Conservation (phyloP, 208 protist genomes). For the Trypanosoma rangeli region DNA sequence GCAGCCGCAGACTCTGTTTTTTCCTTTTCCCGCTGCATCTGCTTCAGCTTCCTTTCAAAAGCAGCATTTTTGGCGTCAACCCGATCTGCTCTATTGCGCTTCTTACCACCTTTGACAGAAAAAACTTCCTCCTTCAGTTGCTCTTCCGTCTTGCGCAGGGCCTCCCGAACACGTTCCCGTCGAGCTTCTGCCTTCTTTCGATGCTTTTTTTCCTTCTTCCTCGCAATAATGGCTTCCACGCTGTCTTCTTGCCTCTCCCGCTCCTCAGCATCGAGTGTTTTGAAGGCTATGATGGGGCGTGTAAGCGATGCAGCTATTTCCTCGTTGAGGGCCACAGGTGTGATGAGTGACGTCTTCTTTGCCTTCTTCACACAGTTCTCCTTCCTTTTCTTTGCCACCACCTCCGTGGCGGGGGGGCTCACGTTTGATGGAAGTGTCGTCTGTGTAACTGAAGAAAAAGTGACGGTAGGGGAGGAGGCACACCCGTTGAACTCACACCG, state of each 20-base stretch:
- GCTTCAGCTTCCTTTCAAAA: constrained; percentile 30
- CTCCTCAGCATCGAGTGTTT: not conserved
- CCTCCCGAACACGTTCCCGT: constrained; percentile 38
- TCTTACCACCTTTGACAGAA: constrained; percentile 31
- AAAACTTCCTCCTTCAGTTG: constrained; percentile 41
- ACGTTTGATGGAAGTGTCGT: not conserved
- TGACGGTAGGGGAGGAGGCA: not conserved
- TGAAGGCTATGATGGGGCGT: constrained; percentile 21
- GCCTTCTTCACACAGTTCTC: constrained; percentile 17
- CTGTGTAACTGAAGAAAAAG: no score
- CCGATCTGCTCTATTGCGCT: constrained; percentile 6
- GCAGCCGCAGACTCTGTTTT: constrained; percentile 16
- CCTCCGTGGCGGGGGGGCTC: not conserved
- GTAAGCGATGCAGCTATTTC: constrained; percentile 21
- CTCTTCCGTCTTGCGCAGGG: constrained; percentile 42
- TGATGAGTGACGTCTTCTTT: constrained; percentile 16
- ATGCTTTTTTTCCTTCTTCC: constrained; percentile 87
- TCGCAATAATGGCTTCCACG: constrained; percentile 62
- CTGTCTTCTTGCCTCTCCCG: constrained; percentile 7
- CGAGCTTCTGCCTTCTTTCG: constrained; percentile 58
- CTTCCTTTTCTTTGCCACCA: constrained; percentile 1
- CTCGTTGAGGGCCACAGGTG: constrained; percentile 23
- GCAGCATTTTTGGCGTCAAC: constrained; percentile 21
- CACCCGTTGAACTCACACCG: not conserved
- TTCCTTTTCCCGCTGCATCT: constrained; percentile 27